Conservation (phyloP, 2,329 filamentous ascomycete genomes). For the Emmonsiellopsis sp. region DNA sequence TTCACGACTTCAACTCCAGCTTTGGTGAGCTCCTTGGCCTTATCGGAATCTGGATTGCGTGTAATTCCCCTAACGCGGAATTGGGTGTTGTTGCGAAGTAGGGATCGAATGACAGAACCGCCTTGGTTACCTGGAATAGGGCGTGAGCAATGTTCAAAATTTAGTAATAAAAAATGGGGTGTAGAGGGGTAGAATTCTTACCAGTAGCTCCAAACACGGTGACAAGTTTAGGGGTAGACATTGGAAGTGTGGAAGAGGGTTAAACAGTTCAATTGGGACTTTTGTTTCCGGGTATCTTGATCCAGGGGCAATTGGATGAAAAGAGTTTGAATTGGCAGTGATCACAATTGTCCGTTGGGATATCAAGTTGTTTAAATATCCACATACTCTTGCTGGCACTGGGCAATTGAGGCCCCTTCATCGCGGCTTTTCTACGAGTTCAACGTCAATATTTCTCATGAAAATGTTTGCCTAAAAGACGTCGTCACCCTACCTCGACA, state of each 20-base stretch:
- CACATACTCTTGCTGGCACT: too few relatives aligned
- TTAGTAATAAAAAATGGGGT: neutral
- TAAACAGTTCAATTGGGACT: neutral
- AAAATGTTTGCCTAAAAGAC: too few relatives aligned
- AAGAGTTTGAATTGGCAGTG: too few relatives aligned
- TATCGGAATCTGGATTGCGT: conserved; percentile 10
- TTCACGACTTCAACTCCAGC: conserved; percentile 17
- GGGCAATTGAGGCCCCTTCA: too few relatives aligned
- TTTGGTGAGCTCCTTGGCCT: conserved; percentile 8
- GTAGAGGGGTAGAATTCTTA: neutral
- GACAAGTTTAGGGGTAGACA: conserved; percentile 1
- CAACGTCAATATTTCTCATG: too few relatives aligned
- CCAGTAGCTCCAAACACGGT: conserved; percentile 2
- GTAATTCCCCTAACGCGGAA: conserved; percentile 18
- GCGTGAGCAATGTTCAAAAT: neutral
- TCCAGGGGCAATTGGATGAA: too few relatives aligned
- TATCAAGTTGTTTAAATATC: too few relatives aligned
- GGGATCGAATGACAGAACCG: conserved; percentile 8
- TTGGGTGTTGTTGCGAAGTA: conserved; percentile 8
- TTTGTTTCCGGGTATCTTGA: too few relatives aligned
- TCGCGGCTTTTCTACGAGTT: too few relatives aligned
- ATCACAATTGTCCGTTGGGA: too few relatives aligned
- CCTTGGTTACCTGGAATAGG: conserved; percentile 10
- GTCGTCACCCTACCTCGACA: too few relatives aligned
- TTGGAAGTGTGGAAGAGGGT: neutral